phyloP scores from a whole-genome alignment of 352 stramenopile genomes.

The Globisporangium splendens region DNA sequence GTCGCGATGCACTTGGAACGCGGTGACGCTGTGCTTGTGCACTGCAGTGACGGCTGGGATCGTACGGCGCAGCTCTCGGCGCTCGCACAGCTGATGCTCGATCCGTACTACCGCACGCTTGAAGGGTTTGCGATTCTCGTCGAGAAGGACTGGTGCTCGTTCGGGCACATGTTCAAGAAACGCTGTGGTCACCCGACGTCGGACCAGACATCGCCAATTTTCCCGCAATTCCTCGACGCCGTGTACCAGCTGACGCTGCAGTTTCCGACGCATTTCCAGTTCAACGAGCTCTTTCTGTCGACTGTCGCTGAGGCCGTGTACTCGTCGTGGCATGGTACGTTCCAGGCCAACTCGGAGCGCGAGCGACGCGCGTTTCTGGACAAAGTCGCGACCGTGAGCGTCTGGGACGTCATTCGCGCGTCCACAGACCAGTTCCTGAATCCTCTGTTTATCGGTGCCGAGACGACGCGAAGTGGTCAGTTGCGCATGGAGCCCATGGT shows the following conservation, averaged over 20 bases:
- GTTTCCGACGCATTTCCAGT: slow-evolving; percentile 98
- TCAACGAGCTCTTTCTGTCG: slow-evolving; percentile 93
- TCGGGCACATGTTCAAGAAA: slow-evolving; percentile 88
- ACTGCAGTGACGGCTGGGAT: slow-evolving; percentile 87
- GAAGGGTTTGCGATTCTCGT: slow-evolving; percentile 78
- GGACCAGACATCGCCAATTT: slow-evolving; percentile 97
- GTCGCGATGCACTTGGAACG: slow-evolving; percentile 75
- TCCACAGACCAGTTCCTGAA: slow-evolving; percentile 83
- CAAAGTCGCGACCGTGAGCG: slow-evolving; percentile 67
- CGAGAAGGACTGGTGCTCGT: slow-evolving; percentile 87
- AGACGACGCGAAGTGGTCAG: slow-evolving; percentile 11
- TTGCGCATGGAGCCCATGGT: slow-evolving; percentile 67
- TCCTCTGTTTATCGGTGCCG: slow-evolving; percentile 64
- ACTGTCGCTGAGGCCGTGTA: slow-evolving; percentile 96
- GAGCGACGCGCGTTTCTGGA: slow-evolving; percentile 63
- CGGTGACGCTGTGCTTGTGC: slow-evolving; percentile 72
- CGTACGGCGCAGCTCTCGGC: slow-evolving; percentile 74
- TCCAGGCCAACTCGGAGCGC: slow-evolving; percentile 87
- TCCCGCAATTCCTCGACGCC: slow-evolving; percentile 98
- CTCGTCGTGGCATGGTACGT: slow-evolving; percentile 94
- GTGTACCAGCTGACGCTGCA: slow-evolving; percentile 97
- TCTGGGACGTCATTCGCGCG: slow-evolving; percentile 83
- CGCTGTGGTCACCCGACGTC: slow-evolving; percentile 72
- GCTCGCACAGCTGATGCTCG: slow-evolving; percentile 80
- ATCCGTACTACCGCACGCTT: slow-evolving; percentile 76